Percentiles rank a stretch among this genome's conserved stretches.
Conservation (phyloP, 2,329 filamentous ascomycete species). For the Coniochaeta hoffmannii region DNA sequence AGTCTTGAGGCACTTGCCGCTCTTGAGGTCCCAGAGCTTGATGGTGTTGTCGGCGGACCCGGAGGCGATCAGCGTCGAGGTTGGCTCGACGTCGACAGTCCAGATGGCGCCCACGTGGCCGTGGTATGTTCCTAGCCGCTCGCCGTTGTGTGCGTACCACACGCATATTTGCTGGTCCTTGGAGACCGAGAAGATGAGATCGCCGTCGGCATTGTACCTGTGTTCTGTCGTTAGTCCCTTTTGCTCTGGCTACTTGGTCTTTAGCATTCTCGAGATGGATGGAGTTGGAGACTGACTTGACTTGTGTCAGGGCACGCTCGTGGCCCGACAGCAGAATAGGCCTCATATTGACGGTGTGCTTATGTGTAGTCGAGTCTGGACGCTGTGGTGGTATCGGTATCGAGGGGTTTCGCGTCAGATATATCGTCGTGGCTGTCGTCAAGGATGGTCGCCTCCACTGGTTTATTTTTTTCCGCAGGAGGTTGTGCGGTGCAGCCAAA, state of each 20-base stretch:
- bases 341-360: constrained; percentile 64
- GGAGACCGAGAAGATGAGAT: constrained; percentile 89
- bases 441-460: constrained; percentile 1
- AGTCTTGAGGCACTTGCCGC: constrained; percentile 85
- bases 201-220: constrained; percentile 89
- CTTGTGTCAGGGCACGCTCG: constrained; percentile 92
- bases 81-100: constrained; percentile 95
- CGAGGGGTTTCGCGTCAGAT: neutral
- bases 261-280: neutral
- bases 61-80: constrained; percentile 83
- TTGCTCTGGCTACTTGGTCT: neutral
- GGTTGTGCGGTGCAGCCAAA: constrained; percentile 2
- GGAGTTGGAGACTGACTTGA: constrained; percentile 53
- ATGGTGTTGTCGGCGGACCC: constrained; percentile 98
- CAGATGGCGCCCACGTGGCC: constrained; percentile 97
- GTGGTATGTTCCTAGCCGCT: constrained; percentile 92
- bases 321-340: constrained; percentile 94
- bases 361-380: constrained; percentile 10
- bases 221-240: neutral
- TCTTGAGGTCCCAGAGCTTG: constrained; percentile 92
- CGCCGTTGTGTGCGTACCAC: constrained; percentile 97
- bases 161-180: constrained; percentile 97
- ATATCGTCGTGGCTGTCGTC: constrained; percentile 1
- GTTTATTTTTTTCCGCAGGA: constrained; percentile 1
- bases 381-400: neutral